phyloP scores from a whole-genome alignment of 1,139 yeast genomes.

The Geotrichum bryndzae region DNA sequence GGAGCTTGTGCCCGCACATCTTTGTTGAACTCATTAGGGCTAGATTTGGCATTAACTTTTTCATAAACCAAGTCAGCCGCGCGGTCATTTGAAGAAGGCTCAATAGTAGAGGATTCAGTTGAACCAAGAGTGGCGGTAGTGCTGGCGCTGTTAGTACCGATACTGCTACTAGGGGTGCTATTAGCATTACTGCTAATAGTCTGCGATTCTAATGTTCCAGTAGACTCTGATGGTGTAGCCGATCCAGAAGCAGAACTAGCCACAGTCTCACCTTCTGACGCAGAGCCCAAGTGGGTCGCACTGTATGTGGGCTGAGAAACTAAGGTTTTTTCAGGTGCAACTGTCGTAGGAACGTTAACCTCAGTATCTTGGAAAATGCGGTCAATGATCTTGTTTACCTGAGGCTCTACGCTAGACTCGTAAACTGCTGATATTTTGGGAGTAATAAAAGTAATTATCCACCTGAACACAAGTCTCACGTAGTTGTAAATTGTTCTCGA shows the following conservation, averaged over 20 bases:
- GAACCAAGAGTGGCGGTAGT: neutral
- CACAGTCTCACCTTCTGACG: slow-evolving; percentile 2
- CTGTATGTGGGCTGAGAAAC: neutral
- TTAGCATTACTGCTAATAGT: neutral
- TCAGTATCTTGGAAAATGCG: slow-evolving; percentile 20
- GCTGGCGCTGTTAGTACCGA: neutral
- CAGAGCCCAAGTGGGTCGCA: neutral
- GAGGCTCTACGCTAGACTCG: slow-evolving; percentile 28
- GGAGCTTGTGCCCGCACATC: slow-evolving; percentile 6
- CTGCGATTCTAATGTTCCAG: neutral
- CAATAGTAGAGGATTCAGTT: neutral
- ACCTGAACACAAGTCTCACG: slow-evolving; percentile 12
- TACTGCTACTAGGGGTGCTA: no score
- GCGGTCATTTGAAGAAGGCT: neutral
- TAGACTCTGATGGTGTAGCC: neutral
- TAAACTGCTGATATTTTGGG: slow-evolving; percentile 25
- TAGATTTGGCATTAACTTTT: neutral
- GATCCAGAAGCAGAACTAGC: neutral
- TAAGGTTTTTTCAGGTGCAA: neutral
- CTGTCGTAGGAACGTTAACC: neutral
- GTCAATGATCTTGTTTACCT: slow-evolving; percentile 27
- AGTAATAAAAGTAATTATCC: slow-evolving; percentile 21
- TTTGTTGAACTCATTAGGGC: slow-evolving; percentile 8
- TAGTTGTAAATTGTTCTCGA: slow-evolving; percentile 1
- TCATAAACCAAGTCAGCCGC: slow-evolving; percentile 1